Evolutionary conservation across 1,139 yeast genomes (phyloP), one percentile per base, ranked within the genome.

Genomic region (Saccharomyces hybrid): DNA sequence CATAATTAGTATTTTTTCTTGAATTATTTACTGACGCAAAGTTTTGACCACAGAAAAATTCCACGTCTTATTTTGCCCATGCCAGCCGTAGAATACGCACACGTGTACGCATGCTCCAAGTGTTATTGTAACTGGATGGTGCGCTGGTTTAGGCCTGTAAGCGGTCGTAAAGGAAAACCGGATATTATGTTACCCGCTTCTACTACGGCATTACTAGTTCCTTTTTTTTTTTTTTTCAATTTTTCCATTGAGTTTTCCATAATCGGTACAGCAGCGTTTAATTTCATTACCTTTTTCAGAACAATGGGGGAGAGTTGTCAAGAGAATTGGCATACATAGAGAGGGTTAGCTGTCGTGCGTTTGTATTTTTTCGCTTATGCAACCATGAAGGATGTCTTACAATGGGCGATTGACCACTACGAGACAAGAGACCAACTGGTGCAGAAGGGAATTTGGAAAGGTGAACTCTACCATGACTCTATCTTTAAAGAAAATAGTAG

Each of bases 381-480:
- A 14, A 46, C 16, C 31, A 46, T 26, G 25, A 57, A 57, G 60
- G 56, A 55, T 47, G 44, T 58, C 47, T 51, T 52, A 47, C 55
- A 58, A 48, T 38, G 47, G 25, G 57, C 62, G 13, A 56, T 65
- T 3, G 58, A 59, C 6, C 58, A 57, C 50, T 66, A 63, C 51
- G 60, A 55, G 23, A 59, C 60, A 7, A 56, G 66, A 32, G 66
- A 66, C 13, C 63, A 63, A 47, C 55, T 66, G 54, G 55, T 61
- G 6, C 60, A 57, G 51, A 55, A 59, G 38, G 70, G 70, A 7
- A 58, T 67, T 1, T 67, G 70, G 70, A 55, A 60, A 7, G 66
- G 65, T 11, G 64, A 59, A 38, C 48, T 66, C 14, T 66, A 65
- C 53, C 52, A 50, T 47, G 54, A 53, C 2, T 14, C 49, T 8